Conservation (phyloP, 305 asterid genomes). For the Euphrasia arctica region DNA sequence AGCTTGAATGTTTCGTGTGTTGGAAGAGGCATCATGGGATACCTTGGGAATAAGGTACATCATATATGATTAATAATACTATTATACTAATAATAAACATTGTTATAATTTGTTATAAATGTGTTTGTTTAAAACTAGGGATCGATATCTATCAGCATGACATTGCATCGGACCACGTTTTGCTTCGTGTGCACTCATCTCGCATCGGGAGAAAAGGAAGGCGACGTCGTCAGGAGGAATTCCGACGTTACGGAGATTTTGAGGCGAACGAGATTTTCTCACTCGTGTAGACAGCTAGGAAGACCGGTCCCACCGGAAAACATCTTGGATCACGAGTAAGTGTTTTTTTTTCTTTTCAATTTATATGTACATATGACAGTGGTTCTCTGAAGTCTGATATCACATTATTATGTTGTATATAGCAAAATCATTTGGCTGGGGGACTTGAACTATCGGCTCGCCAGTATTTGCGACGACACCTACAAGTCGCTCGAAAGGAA, state of each 20-base stretch:
- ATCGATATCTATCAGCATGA: slow-evolving; percentile 77
- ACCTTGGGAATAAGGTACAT: slow-evolving; percentile 84
- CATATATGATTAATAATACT: background rate
- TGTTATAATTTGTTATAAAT: background rate
- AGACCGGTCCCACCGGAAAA: slow-evolving; percentile 29
- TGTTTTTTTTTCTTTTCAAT: background rate
- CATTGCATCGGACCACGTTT: slow-evolving; percentile 38
- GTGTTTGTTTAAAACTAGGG: slow-evolving; percentile 40
- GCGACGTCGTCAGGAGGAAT: slow-evolving; percentile 60
- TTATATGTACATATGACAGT: background rate
- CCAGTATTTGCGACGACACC: slow-evolving; percentile 35
- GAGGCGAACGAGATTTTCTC: slow-evolving; percentile 49
- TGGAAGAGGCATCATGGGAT: slow-evolving; percentile 87
- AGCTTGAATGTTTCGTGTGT: slow-evolving; percentile 70
- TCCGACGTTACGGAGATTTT: slow-evolving; percentile 62
- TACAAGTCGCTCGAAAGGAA: slow-evolving; percentile 40
- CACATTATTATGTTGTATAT: too few species aligned
- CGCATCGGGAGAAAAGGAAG: slow-evolving; percentile 75
- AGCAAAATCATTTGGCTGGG: slow-evolving; percentile 89
- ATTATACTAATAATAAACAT: background rate
- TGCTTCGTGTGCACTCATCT: slow-evolving; percentile 89
- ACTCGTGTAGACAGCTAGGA: slow-evolving; percentile 25
- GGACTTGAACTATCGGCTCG: slow-evolving; percentile 81
- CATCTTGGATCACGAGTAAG: slow-evolving; percentile 73
- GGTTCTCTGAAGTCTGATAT: too few species aligned